These are phyloP conservation scores for Creolimax fragrantissima DNA, from an alignment of 78 protist genomes.

Conservation along the genomic window DNA sequence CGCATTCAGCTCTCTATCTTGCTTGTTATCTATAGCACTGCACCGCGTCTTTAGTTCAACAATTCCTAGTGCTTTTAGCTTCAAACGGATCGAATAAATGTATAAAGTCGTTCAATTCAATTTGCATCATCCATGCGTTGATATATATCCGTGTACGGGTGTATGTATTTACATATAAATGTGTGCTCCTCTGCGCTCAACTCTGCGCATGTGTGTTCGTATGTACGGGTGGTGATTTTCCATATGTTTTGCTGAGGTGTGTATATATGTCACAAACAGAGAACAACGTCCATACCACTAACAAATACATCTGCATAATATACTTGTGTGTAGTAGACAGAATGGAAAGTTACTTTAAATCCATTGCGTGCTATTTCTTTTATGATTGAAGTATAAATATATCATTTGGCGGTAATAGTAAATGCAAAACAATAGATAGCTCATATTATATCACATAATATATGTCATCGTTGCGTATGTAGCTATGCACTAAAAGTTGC, in stretches of 20 bases:
- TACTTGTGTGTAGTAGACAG: neutral
- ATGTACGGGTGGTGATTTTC: too few species aligned
- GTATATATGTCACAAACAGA: too few species aligned
- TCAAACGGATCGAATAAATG: neutral
- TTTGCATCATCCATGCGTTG: neutral
- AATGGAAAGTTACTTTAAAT: neutral
- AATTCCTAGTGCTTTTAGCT: neutral
- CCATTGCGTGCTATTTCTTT: neutral
- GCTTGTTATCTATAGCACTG: neutral
- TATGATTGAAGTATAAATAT: neutral
- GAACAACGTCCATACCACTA: too few species aligned
- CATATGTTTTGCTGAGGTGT: too few species aligned
- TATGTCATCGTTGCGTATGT: neutral
- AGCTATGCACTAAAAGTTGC: too few species aligned
- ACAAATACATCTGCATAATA: too few species aligned
- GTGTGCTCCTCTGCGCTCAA: too few species aligned
- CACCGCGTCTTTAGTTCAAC: neutral
- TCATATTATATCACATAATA: neutral
- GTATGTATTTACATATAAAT: neutral
- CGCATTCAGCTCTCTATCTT: neutral
- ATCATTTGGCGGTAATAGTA: neutral
- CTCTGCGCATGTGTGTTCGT: too few species aligned
- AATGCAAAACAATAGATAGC: neutral
- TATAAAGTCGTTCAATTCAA: neutral
- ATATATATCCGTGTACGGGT: neutral